Percentiles rank a stretch among this genome's conserved stretches.
Evolutionary conservation across 2,329 filamentous ascomycete genomes (phyloP).

Genomic region (Metarhizium brunneum): DNA sequence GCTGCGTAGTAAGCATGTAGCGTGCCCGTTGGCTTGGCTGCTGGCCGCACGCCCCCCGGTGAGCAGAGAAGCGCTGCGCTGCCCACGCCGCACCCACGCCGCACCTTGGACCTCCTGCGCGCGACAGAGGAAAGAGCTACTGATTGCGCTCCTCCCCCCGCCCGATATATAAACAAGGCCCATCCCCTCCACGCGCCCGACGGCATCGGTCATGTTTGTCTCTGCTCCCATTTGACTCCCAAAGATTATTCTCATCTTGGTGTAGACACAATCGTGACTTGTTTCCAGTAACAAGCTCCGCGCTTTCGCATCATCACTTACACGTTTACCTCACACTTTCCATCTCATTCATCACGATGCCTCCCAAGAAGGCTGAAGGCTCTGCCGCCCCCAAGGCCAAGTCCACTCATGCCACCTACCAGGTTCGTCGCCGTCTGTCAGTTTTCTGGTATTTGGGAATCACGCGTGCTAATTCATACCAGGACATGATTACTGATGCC

Average conservation of each 20-base stretch:
- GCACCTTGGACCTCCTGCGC: not conserved
- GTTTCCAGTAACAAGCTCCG: constrained; percentile 6
- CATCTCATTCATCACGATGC: constrained; percentile 35
- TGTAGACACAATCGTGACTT: constrained; percentile 16
- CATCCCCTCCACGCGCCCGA: constrained; percentile 43
- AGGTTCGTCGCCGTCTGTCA: constrained; percentile 33
- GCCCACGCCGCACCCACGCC: not conserved
- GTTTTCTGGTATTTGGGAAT: not conserved
- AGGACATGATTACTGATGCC: constrained; percentile 57
- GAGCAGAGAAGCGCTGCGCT: not conserved
- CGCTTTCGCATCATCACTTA: not conserved
- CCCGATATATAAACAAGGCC: constrained; percentile 54
- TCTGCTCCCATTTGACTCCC: constrained; percentile 15
- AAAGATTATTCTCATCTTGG: constrained; percentile 10
- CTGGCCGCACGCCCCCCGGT: not conserved
- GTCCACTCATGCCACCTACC: constrained; percentile 48
- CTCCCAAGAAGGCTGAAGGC: constrained; percentile 47
- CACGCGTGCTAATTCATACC: constrained; percentile 14
- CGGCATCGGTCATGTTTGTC: constrained; percentile 26
- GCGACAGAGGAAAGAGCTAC: constrained; percentile 19
- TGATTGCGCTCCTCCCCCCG: constrained; percentile 48
- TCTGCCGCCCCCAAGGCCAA: constrained; percentile 33
- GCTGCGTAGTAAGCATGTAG: too few relatives aligned
- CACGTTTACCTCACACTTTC: constrained; percentile 8
- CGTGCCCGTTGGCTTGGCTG: not conserved